Base-by-base conservation (phyloP, 768 basidiomycete species). In the Botryobasidium botryosum region DNA sequence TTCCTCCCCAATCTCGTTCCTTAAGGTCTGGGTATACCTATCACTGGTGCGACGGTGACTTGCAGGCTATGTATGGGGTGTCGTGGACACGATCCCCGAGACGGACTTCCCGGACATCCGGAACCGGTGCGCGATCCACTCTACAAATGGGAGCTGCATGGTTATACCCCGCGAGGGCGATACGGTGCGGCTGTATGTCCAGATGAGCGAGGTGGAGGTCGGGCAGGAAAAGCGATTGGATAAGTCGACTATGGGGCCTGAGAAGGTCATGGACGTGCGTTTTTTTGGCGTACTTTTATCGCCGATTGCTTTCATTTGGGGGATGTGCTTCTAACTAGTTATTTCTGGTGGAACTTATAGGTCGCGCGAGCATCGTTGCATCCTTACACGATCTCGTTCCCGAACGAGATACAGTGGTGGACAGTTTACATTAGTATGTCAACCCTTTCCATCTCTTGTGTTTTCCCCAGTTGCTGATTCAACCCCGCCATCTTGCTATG, bases 31-130 rank as follows among this genome's bases (percentile, higher is more conserved):
- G n/a, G n/a, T n/a, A n/a, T n/a, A n/a, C n/a, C n/a, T n/a, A n/a
- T n/a, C n/a, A n/a, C n/a, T n/a, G n/a, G n/a, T n/a, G n/a, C n/a
- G n/a, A n/a, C n/a, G n/a, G n/a, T n/a, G n/a, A n/a, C n/a, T n/a
- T n/a, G n/a, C 24, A 61, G 76, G 85, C 43, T 78, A 71, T 46
- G 67, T 86, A 17, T 88, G 85, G 85, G 85, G 85, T 2, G 84
- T 87, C 3, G 60, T 85, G 17, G 85, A 85, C 58, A 63, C 73
- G 40, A 53, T 71, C 21, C 77, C 77, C 0, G 68, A 75, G n/a
- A 82, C 80, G 1, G 64, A 83, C 54, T 81, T 84, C 48, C 83
- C 83, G 0, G 80, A 85, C 55, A 75, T 80, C 48, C 73, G 81
- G 15, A 75, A 74, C 45, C 68, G 64, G 50, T 64, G 64, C 40